Evolutionary conservation across 2,329 filamentous ascomycete genomes (phyloP).

Genomic region (Juglanconis oblonga): DNA sequence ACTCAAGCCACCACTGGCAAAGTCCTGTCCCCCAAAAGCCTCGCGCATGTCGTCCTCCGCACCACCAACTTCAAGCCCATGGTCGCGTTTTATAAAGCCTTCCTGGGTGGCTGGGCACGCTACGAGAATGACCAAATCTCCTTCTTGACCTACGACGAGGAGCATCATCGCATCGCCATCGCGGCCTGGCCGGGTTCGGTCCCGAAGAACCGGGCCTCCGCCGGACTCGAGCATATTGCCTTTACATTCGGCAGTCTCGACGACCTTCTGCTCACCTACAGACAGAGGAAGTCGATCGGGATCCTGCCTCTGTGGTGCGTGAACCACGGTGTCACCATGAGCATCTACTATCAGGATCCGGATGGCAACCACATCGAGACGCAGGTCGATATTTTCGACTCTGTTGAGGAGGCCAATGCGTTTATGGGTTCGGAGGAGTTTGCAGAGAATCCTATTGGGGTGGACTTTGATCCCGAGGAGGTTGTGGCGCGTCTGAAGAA

Average conservation of each 20-base stretch:
- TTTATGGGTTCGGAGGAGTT: constrained; percentile 38
- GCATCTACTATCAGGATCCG: constrained; percentile 48
- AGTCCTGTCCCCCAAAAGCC: not conserved
- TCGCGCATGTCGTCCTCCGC: constrained; percentile 17
- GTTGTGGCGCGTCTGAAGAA: not conserved
- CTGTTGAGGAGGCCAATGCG: constrained; percentile 30
- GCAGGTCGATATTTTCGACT: constrained; percentile 43
- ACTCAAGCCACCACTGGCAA: not conserved
- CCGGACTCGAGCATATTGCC: constrained; percentile 40
- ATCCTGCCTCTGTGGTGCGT: constrained; percentile 40
- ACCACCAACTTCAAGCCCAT: constrained; percentile 22
- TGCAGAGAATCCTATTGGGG: constrained; percentile 33
- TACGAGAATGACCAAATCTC: constrained; percentile 26
- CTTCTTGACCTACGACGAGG: constrained; percentile 43
- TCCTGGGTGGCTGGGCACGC: constrained; percentile 32
- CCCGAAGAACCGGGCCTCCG: constrained; percentile 21
- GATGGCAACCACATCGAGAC: constrained; percentile 47
- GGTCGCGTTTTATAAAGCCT: constrained; percentile 34
- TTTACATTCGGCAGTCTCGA: constrained; percentile 36
- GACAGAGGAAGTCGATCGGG: constrained; percentile 31
- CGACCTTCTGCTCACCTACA: constrained; percentile 35
- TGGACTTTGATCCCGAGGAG: constrained; percentile 17
- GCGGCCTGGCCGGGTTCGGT: constrained; percentile 23
- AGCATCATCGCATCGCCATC: constrained; percentile 46
- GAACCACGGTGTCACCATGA: constrained; percentile 45